Percentiles rank a stretch among this genome's conserved stretches.
phyloP scores from a whole-genome alignment of 2,329 filamentous ascomycete genomes.

The Trichoderma polysporum region DNA sequence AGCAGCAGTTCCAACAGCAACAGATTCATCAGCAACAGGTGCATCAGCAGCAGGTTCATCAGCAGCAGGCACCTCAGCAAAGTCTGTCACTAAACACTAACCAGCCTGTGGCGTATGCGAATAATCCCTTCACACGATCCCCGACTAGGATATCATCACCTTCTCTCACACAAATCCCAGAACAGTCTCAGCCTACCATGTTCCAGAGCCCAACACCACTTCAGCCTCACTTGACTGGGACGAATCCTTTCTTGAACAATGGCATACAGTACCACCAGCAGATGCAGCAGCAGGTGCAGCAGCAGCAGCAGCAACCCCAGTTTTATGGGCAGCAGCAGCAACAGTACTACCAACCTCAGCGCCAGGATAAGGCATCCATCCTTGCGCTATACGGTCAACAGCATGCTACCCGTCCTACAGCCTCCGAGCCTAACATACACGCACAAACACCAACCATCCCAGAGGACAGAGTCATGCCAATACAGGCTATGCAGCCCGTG shows the following conservation, averaged over 20 bases:
- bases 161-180: constrained; percentile 51
- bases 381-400: constrained; percentile 70
- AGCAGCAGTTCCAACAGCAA: not conserved
- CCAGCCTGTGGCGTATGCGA: constrained; percentile 36
- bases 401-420: constrained; percentile 46
- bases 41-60: constrained; percentile 39
- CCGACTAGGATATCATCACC: constrained; percentile 53
- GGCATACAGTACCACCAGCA: constrained; percentile 31
- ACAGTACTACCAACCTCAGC: constrained; percentile 42
- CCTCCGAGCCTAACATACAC: constrained; percentile 33
- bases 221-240: constrained; percentile 32
- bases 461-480: constrained; percentile 31
- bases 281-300: constrained; percentile 24
- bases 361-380: constrained; percentile 71
- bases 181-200: constrained; percentile 48
- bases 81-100: constrained; percentile 43
- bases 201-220: constrained; percentile 38
- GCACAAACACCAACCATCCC: constrained; percentile 31
- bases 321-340: constrained; percentile 33
- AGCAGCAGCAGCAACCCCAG: constrained; percentile 26
- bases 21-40: constrained; percentile 33
- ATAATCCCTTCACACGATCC: constrained; percentile 52
- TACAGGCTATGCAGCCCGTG: constrained; percentile 31
- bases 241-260: constrained; percentile 41
- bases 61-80: constrained; percentile 37